A percentile compares a stretch with the other conserved stretches of the same genome.
These are phyloP conservation scores for Botrytis deweyae DNA, from an alignment of 2,329 filamentous ascomycete genomes.

Conservation along the genomic window DNA sequence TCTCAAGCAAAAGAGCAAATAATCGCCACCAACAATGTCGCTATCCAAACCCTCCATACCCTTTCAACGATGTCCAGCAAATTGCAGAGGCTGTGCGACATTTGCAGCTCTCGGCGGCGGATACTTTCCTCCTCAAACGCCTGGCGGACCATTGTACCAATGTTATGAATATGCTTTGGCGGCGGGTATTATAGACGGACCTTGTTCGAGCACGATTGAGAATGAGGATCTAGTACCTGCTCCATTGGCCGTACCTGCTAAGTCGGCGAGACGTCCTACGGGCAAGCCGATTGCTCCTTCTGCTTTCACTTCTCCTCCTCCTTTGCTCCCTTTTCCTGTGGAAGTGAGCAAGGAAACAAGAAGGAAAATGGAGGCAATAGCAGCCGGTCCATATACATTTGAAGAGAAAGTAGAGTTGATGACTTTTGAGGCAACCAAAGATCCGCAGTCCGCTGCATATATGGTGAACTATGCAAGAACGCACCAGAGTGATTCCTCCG, in stretches of 20 bases:
- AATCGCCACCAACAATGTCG: neutral
- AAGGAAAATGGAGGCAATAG: neutral
- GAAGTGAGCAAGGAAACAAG: neutral
- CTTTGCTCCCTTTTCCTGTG: neutral
- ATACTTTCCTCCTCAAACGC: slow-evolving; percentile 1
- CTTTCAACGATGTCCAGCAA: slow-evolving; percentile 6
- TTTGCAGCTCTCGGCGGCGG: slow-evolving; percentile 5
- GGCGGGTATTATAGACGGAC: neutral
- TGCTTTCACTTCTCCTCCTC: neutral
- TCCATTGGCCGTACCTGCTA: neutral
- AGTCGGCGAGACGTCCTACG: neutral
- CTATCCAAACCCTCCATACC: slow-evolving; percentile 12
- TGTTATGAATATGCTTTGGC: neutral
- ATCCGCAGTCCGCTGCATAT: neutral
- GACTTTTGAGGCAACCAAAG: neutral
- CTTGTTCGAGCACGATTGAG: neutral
- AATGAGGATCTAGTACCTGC: neutral
- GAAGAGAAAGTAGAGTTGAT: neutral
- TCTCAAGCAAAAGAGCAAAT: neutral
- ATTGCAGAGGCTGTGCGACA: slow-evolving; percentile 6
- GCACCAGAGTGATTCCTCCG: neutral
- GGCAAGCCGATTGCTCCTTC: neutral
- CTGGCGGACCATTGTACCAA: neutral
- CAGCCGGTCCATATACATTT: neutral
- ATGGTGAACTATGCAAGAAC: neutral